These are phyloP conservation scores for Cotoneaster glaucophyllus DNA, from an alignment of 306 rosid genomes.

Conservation along the genomic window DNA sequence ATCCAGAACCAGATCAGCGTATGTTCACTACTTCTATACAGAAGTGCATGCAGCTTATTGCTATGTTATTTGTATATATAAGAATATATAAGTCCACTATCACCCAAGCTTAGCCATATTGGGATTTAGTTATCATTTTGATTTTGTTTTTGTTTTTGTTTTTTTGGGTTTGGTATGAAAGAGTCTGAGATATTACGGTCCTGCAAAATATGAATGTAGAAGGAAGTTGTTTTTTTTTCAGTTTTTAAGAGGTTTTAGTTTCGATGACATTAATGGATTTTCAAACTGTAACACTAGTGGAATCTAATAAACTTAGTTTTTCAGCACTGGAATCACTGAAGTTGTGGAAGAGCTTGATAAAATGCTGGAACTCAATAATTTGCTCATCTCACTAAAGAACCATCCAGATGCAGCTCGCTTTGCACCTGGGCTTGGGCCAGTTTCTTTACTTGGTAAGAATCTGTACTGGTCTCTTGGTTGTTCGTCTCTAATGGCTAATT, in stretches of 20 bases:
- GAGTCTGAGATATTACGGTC: neutral
- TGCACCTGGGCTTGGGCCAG: conserved; percentile 84
- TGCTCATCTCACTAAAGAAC: conserved; percentile 72
- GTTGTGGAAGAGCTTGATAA: conserved; percentile 69
- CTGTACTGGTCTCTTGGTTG: neutral
- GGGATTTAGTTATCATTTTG: neutral
- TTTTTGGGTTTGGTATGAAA: neutral
- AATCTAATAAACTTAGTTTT: conserved; percentile 30
- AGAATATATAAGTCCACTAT: neutral
- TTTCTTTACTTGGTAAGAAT: conserved; percentile 69
- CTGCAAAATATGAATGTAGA: neutral
- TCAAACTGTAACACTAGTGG: neutral
- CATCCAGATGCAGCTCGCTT: conserved; percentile 61
- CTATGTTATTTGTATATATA: neutral
- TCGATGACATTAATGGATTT: neutral
- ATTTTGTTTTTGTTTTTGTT: neutral
- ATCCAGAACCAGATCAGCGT: conserved; percentile 82
- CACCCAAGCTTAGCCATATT: neutral
- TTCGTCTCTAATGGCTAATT: conserved; percentile 1
- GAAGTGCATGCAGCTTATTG: conserved; percentile 8
- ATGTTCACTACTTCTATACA: conserved; percentile 21
- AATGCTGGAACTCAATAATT: conserved; percentile 54
- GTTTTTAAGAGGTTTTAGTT: conserved; percentile 1
- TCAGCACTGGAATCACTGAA: conserved; percentile 57
- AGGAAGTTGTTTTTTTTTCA: neutral